phyloP scores from a whole-genome alignment of 1,284 basidiomycete genomes.

The Tilletia setariae region DNA sequence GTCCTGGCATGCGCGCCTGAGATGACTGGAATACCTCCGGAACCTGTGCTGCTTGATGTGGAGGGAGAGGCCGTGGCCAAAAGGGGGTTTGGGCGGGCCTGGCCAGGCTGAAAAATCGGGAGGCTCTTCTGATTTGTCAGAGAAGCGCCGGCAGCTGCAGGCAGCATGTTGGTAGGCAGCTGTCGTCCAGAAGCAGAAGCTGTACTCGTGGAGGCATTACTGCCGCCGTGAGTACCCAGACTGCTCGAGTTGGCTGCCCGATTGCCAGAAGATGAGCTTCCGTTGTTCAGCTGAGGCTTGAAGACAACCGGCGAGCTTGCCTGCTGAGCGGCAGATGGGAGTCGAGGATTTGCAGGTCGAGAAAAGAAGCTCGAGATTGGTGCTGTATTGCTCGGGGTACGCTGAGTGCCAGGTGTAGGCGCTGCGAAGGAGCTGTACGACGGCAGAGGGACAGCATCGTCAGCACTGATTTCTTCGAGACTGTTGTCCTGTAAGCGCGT shows the following conservation, averaged over 20 bases:
- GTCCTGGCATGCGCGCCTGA: not conserved
- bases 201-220: not conserved
- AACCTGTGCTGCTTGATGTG: not conserved
- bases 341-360: not conserved
- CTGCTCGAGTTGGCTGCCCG: too few species aligned
- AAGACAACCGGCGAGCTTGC: too few species aligned
- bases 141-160: not conserved
- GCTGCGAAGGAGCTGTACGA: not conserved
- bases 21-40: constrained; percentile 1
- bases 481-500: not conserved
- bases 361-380: constrained; percentile 10
- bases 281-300: too few species aligned
- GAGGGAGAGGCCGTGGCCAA: too few species aligned
- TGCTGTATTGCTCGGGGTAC: not conserved
- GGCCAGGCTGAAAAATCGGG: not conserved
- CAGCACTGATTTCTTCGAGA: constrained; percentile 2
- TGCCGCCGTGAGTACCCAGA: not conserved
- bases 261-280: too few species aligned
- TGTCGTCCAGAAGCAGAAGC: not conserved
- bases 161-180: constrained; percentile 7
- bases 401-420: not conserved
- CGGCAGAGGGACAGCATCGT: constrained; percentile 1
- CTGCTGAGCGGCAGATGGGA: too few species aligned
- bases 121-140: not conserved
- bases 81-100: not conserved